A percentile compares a stretch with the other conserved stretches of the same genome.
Evolutionary conservation across 176 grass and related monocot genomes (phyloP).

Genomic region (Alopecurus myosuroides): DNA sequence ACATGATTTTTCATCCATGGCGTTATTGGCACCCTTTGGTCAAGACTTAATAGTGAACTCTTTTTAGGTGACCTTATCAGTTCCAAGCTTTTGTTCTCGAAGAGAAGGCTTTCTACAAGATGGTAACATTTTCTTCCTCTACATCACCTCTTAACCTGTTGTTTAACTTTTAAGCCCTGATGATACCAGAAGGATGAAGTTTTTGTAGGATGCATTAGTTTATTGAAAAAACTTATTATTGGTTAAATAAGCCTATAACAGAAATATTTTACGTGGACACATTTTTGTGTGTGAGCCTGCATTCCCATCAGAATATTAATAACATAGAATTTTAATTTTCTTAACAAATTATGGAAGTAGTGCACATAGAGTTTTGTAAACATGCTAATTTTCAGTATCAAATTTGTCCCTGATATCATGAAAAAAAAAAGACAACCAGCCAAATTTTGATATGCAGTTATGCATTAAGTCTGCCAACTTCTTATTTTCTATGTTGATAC

Average conservation of each 20-base stretch:
- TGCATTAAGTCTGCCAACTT: neutral
- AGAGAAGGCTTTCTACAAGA: neutral
- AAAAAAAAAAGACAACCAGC: neutral
- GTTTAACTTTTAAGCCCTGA: neutral
- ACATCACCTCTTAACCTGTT: neutral
- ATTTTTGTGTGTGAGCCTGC: neutral
- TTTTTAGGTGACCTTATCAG: neutral
- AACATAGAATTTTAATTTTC: neutral
- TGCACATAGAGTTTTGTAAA: neutral
- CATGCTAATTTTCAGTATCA: neutral
- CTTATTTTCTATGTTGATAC: neutral
- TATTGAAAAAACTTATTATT: neutral
- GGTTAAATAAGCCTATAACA: neutral
- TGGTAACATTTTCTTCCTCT: neutral
- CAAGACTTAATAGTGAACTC: neutral
- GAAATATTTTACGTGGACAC: neutral
- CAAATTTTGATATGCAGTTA: neutral
- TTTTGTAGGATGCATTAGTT: neutral
- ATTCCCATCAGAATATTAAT: neutral
- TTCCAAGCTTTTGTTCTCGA: neutral
- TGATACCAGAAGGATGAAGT: neutral
- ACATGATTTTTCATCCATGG: neutral
- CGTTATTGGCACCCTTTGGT: neutral
- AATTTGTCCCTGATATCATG: neutral
- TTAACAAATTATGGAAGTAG: neutral